Evolutionary conservation across 192 early-diverging fungal species (phyloP).

Genomic region (Backusella australiensis): DNA sequence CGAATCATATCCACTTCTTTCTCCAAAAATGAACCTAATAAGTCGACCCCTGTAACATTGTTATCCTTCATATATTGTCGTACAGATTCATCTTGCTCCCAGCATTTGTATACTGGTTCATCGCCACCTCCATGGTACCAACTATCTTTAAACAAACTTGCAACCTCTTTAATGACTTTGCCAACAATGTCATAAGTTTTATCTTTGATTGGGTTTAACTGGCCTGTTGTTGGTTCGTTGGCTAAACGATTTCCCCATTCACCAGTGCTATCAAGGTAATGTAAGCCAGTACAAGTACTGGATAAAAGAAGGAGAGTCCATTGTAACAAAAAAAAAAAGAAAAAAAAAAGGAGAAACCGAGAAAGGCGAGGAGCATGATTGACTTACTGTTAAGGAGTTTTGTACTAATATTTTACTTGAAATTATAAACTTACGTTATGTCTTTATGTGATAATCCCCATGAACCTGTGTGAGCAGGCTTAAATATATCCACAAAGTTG

Average conservation of each 20-base stretch:
- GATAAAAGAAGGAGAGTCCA: neutral
- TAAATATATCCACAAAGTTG: neutral
- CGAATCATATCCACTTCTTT: conserved; percentile 43
- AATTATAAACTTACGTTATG: conserved; percentile 28
- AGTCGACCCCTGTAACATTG: conserved; percentile 26
- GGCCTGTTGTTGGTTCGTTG: conserved; percentile 78
- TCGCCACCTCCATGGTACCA: conserved; percentile 78
- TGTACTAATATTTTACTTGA: neutral
- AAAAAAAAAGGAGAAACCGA: neutral
- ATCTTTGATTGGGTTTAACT: conserved; percentile 68
- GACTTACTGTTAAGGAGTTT: conserved; percentile 6
- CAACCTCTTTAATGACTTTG: conserved; percentile 64
- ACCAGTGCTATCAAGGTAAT: conserved; percentile 37
- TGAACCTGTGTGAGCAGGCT: conserved; percentile 73
- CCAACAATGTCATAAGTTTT: conserved; percentile 64
- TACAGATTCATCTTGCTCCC: conserved; percentile 46
- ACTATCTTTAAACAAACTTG: conserved; percentile 65
- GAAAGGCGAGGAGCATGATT: neutral
- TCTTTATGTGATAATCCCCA: conserved; percentile 33
- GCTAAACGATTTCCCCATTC: conserved; percentile 52
- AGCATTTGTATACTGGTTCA: conserved; percentile 74
- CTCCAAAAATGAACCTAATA: conserved; percentile 42
- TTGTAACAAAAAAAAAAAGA: neutral
- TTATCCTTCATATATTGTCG: conserved; percentile 33
- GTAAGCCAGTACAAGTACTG: conserved; percentile 33